A percentile compares a stretch with the other conserved stretches of the same genome.
These are phyloP conservation scores for Aureobasidium vineae DNA, from an alignment of 2,329 filamentous ascomycete genomes.

Conservation along the genomic window DNA sequence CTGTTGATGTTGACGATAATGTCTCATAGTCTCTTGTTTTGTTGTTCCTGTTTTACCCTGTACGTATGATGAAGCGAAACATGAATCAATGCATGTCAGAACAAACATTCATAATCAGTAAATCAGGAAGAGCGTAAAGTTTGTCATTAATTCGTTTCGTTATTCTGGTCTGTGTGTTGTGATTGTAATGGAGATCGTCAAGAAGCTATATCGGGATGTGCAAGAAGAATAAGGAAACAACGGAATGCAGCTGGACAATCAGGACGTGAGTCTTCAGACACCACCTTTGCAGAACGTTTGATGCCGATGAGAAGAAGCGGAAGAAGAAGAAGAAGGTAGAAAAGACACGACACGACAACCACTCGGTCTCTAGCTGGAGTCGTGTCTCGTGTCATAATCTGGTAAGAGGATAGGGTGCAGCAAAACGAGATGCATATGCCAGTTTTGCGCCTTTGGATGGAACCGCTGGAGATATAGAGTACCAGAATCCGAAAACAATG, in stretches of 20 bases:
- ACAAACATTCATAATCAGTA: not conserved
- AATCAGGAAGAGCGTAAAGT: not conserved
- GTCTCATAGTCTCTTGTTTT: conserved; percentile 15
- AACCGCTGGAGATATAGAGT: not conserved
- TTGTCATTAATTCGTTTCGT: conserved; percentile 21
- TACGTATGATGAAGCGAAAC: conserved; percentile 13
- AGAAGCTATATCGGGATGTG: not conserved
- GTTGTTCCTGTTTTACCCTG: not conserved
- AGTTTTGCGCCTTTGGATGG: not conserved
- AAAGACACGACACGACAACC: not conserved
- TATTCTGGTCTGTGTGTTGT: conserved; percentile 13
- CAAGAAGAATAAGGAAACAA: not conserved
- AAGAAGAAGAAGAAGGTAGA: not conserved
- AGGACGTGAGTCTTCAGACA: not conserved
- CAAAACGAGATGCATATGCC: conserved; percentile 10
- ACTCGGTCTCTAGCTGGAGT: not conserved
- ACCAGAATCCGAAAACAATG: not conserved
- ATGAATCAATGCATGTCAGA: not conserved
- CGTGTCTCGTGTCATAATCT: not conserved
- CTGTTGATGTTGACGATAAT: conserved; percentile 24
- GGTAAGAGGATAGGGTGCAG: not conserved
- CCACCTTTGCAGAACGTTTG: not conserved
- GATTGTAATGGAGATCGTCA: conserved; percentile 6
- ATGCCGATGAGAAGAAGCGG: not conserved
- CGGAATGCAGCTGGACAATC: not conserved